Evolutionary conservation across 1,284 basidiomycete genomes (phyloP).

Genomic region (Moesziomyces sp.): DNA sequence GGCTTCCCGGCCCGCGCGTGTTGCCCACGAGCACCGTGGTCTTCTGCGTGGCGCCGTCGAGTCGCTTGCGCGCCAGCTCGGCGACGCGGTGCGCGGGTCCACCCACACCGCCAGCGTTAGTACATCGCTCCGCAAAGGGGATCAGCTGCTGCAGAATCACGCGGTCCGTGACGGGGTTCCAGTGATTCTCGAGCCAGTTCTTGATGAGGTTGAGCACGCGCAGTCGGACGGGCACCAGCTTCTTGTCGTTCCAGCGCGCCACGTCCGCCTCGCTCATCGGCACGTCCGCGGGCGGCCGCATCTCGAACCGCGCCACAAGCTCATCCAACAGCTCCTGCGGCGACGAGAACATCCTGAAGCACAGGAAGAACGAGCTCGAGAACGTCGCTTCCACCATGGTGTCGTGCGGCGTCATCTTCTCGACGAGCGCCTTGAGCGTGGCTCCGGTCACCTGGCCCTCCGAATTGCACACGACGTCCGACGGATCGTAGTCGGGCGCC

Average conservation of each 20-base stretch:
- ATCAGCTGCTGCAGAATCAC: slow-evolving; percentile 73
- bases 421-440: slow-evolving; percentile 85
- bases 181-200: slow-evolving; percentile 90
- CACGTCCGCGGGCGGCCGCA: slow-evolving; percentile 69
- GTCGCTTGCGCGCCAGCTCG: slow-evolving; percentile 49
- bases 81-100: slow-evolving; percentile 75
- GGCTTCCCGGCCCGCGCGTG: slow-evolving; percentile 45
- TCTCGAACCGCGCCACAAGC: slow-evolving; percentile 83
- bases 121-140: slow-evolving; percentile 75
- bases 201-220: slow-evolving; percentile 92
- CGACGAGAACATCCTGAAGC: slow-evolving; percentile 91
- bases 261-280: slow-evolving; percentile 75
- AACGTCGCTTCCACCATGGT: slow-evolving; percentile 82
- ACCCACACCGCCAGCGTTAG: slow-evolving; percentile 70
- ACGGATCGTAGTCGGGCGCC: slow-evolving; percentile 69
- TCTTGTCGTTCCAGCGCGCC: slow-evolving; percentile 82
- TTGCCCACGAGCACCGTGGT: slow-evolving; percentile 43
- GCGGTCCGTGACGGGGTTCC: slow-evolving; percentile 74
- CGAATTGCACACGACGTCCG: slow-evolving; percentile 88
- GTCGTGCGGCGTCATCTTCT: slow-evolving; percentile 96
- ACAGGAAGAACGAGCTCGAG: slow-evolving; percentile 89
- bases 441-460: slow-evolving; percentile 92
- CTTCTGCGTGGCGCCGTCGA: slow-evolving; percentile 39
- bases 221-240: slow-evolving; percentile 86
- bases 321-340: slow-evolving; percentile 80